Evolutionary conservation across 257 asterid genomes (phyloP).

Genomic region (Salvia hispanica): DNA sequence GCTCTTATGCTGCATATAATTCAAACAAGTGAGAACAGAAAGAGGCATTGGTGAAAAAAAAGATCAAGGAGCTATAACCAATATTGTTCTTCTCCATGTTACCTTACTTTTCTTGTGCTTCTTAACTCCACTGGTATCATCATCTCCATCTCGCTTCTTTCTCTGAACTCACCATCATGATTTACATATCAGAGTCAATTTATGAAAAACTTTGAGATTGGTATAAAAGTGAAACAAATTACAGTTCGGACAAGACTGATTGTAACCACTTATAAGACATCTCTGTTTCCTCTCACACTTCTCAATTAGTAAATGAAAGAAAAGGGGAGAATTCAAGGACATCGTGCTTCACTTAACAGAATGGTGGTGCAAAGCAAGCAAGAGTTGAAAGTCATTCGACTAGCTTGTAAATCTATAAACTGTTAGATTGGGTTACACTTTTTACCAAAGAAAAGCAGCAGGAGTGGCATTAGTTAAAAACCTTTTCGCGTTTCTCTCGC

Average conservation of each 20-base stretch:
- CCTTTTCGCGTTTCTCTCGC: conserved; percentile 69
- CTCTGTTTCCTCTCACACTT: not conserved
- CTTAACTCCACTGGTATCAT: conserved; percentile 49
- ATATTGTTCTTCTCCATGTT: conserved; percentile 16
- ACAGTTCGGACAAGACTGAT: not conserved
- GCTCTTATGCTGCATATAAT: conserved; percentile 61
- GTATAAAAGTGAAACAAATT: conserved; percentile 9
- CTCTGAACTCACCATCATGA: conserved; percentile 46
- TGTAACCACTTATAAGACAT: conserved; percentile 7
- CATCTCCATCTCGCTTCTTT: conserved; percentile 71
- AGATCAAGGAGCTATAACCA: not conserved
- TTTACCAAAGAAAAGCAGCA: conserved; percentile 30
- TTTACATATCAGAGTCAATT: conserved; percentile 15
- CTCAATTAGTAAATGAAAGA: not conserved
- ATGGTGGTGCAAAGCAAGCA: not conserved
- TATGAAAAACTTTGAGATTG: not conserved
- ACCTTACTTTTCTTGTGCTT: conserved; percentile 86
- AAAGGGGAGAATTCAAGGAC: not conserved
- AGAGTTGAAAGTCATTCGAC: conserved; percentile 1
- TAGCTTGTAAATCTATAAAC: conserved; percentile 4
- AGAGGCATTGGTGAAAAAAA: conserved; percentile 18
- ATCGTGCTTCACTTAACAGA: not conserved
- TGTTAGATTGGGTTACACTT: conserved; percentile 10
- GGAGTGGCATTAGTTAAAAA: conserved; percentile 27
- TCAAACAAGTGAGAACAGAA: conserved; percentile 31